Percentiles rank a stretch among this genome's conserved stretches.
Conservation (phyloP, 768 basidiomycete species). For the Porpolomopsis calyptriformis region DNA sequence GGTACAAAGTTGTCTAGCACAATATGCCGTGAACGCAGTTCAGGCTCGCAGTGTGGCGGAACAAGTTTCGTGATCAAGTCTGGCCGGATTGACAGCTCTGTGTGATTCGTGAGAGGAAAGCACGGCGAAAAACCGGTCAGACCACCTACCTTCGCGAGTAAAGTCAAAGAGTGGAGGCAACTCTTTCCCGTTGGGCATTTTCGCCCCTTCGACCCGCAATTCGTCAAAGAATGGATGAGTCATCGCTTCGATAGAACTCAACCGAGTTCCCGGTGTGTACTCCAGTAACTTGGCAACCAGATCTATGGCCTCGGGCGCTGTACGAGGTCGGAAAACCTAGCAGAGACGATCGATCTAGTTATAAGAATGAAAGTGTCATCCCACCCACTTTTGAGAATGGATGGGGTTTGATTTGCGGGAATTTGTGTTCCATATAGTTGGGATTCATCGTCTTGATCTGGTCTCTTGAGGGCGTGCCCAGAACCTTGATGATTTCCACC, state of each 20-base stretch:
- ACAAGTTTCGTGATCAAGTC: slow-evolving; percentile 89
- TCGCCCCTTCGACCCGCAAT: slow-evolving; percentile 76
- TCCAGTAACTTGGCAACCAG: slow-evolving; percentile 90
- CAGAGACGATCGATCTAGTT: slow-evolving; percentile 9
- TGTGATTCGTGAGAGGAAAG: slow-evolving; percentile 1
- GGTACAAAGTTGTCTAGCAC: slow-evolving; percentile 87
- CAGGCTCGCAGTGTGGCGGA: slow-evolving; percentile 80
- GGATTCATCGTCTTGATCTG: slow-evolving; percentile 99
- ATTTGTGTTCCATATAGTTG: slow-evolving; percentile 99
- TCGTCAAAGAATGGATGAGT: slow-evolving; percentile 97
- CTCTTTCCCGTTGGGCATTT: slow-evolving; percentile 95
- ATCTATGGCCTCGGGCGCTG: slow-evolving; percentile 91
- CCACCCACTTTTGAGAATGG: slow-evolving; percentile 84
- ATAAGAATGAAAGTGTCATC: slow-evolving; percentile 5
- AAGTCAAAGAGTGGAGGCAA: slow-evolving; percentile 94
- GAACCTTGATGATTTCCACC: slow-evolving; percentile 99
- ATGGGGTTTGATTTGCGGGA: slow-evolving; percentile 99
- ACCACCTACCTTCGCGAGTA: slow-evolving; percentile 78
- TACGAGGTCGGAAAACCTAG: slow-evolving; percentile 96
- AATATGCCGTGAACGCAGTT: slow-evolving; percentile 79
- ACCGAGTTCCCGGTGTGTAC: slow-evolving; percentile 91
- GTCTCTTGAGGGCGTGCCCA: slow-evolving; percentile 95
- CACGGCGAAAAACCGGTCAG: slow-evolving; percentile 1
- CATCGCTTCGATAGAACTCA: slow-evolving; percentile 88
- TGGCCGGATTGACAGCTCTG: slow-evolving; percentile 94